Evolutionary conservation across 1,139 yeast genomes (phyloP), one percentile per base, ranked within the genome.

Genomic region (Yamadazyma sp.): DNA sequence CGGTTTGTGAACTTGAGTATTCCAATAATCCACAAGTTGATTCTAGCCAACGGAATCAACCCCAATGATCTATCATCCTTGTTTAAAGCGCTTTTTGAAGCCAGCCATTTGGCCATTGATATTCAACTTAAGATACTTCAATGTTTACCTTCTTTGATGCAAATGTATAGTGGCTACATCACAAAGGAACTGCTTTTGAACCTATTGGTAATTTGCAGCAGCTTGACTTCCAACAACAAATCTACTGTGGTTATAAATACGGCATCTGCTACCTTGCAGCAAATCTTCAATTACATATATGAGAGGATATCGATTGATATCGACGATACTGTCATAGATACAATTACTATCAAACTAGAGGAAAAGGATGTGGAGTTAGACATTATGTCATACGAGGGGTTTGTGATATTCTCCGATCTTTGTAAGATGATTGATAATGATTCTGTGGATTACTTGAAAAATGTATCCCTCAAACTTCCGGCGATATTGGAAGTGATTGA

Each of bases 221-320:
- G 79, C 29, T 69, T 92, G 37, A 89, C 87, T 37, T 67, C 80
- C 7, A 75, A 80, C 14, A 85, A 80, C 45, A 85, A 84, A 49
- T 74, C 82, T 4, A 79, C 86, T 0, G 86, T 86, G 45, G 96
- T 92, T 3, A 73, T 80, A n/a, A 90, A 89, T 50, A 86, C 97
- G 0, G 97, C 97, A 0, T 80, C 88, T 34, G 98, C 97, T 2
- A 88, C 97, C 2, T 73, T 89, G 34, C 95, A 89, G 48, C 97
- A 92, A 56, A 63, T 92, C 33, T 76, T 89, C 36, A 78, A 84
- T 29, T 78, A 84, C 27, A 74, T 88, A 0, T 90, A 82, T 57
- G 97, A 89, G 42, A 76, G 81, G 40, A 74, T 79, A 3, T 44
- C 39, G 6, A 24, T 16, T 13, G 28, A 29, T 3, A 8, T 28